A percentile compares a stretch with the other conserved stretches of the same genome.
These are phyloP conservation scores for Sechiopsis laciniata DNA, from an alignment of 306 rosid genomes.

Conservation along the genomic window DNA sequence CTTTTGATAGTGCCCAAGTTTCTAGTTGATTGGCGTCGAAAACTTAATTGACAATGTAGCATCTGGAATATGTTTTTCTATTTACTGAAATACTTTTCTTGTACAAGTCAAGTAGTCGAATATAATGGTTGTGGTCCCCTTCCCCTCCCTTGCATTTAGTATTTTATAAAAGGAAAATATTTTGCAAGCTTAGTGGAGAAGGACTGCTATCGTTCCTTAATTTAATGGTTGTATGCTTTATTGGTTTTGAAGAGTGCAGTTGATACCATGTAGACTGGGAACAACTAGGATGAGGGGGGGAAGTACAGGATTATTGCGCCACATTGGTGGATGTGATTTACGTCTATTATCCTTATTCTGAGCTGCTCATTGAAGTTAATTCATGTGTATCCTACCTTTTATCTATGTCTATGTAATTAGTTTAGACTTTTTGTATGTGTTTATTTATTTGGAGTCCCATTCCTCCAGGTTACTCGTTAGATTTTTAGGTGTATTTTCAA, in stretches of 20 bases:
- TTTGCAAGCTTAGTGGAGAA: slow-evolving; percentile 4
- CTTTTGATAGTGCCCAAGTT: slow-evolving; percentile 4
- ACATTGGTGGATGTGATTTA: not conserved
- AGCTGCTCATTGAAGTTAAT: not conserved
- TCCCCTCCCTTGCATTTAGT: not conserved
- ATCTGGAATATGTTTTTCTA: not conserved
- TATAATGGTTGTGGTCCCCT: not conserved
- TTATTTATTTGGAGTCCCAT: not conserved
- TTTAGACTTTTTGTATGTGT: slow-evolving; percentile 16
- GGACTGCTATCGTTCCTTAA: not conserved
- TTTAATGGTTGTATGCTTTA: not conserved
- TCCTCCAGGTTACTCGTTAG: not conserved
- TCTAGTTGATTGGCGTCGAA: not conserved
- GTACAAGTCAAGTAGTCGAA: not conserved
- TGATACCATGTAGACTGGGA: not conserved
- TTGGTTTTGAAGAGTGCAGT: not conserved
- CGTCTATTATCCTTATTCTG: not conserved
- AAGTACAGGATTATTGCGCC: not conserved
- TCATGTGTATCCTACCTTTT: not conserved
- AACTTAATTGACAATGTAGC: not conserved
- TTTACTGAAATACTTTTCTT: not conserved
- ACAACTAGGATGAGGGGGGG: not conserved
- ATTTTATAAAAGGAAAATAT: not conserved
- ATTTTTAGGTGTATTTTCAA: not conserved
- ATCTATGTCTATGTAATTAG: not conserved